Evolutionary conservation across 75 land plant species (phyloP).

Genomic region (Adiantum capillusveneris): DNA sequence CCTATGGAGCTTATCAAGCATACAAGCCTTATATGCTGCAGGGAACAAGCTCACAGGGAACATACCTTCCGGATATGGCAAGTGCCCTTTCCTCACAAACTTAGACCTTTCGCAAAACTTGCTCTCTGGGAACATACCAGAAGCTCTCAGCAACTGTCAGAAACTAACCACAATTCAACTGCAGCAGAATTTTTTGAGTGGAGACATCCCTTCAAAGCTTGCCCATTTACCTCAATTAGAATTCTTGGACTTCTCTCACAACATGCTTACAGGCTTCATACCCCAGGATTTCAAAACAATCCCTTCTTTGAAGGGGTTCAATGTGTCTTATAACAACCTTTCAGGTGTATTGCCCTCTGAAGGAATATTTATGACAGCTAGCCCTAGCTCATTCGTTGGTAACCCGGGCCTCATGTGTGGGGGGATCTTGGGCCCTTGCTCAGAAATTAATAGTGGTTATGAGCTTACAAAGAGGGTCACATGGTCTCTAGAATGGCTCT

Average conservation of each 20-base stretch:
- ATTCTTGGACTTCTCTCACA: constrained; percentile 43
- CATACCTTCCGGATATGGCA: constrained; percentile 36
- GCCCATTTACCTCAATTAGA: constrained; percentile 20
- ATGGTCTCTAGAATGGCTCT: not conserved
- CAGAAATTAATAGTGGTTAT: constrained; percentile 8
- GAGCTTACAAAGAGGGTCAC: not conserved
- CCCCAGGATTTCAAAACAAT: constrained; percentile 34
- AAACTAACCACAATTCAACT: constrained; percentile 21
- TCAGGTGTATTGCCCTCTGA: constrained; percentile 47
- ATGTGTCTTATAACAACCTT: constrained; percentile 37
- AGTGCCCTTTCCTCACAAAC: constrained; percentile 17
- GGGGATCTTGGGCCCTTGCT: constrained; percentile 22
- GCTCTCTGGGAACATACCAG: constrained; percentile 26
- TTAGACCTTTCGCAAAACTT: constrained; percentile 34
- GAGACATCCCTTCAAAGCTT: constrained; percentile 21
- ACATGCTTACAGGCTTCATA: constrained; percentile 42
- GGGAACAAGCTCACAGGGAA: not conserved
- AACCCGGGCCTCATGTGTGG: constrained; percentile 86
- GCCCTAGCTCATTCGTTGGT: constrained; percentile 46
- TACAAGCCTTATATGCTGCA: constrained; percentile 43
- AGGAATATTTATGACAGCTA: constrained; percentile 38
- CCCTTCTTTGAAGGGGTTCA: constrained; percentile 18
- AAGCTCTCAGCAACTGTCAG: constrained; percentile 22
- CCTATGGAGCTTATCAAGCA: constrained; percentile 44
- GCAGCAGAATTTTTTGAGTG: constrained; percentile 23